A percentile compares a stretch with the other conserved stretches of the same genome.
Conservation (phyloP, 352 stramenopile genomes). For the Thalassiosira ordinaria region DNA sequence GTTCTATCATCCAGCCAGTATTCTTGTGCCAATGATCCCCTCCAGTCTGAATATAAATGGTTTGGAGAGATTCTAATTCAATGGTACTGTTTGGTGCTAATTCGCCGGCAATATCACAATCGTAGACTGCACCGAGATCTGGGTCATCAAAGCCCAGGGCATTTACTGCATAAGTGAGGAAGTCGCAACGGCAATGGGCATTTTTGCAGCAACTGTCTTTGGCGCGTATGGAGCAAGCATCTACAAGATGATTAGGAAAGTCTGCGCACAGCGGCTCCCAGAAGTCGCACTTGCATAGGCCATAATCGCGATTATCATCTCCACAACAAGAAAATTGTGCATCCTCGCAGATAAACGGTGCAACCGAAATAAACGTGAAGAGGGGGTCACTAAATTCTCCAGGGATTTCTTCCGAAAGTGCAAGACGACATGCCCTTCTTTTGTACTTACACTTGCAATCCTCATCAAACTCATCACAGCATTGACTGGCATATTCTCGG, state of each 20-base stretch:
- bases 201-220: not conserved
- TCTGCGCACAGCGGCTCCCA: not conserved
- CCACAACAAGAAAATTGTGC: not conserved
- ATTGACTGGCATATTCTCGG: not conserved
- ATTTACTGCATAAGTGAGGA: not conserved
- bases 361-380: too few relatives aligned
- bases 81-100: not conserved
- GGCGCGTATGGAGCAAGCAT: not conserved
- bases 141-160: not conserved
- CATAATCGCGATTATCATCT: not conserved
- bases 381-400: too few relatives aligned
- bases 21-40: constrained; percentile 14
- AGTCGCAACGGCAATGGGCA: not conserved
- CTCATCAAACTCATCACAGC: not conserved
- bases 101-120: not conserved
- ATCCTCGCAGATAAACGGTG: not conserved
- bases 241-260: not conserved
- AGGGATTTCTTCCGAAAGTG: not conserved
- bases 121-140: not conserved
- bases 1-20: not conserved
- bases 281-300: not conserved
- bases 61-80: not conserved
- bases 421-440: not conserved
- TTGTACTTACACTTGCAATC: not conserved
- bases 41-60: not conserved